A percentile compares a stretch with the other conserved stretches of the same genome.
phyloP scores from a whole-genome alignment of 2,329 filamentous ascomycete genomes.

The Trichoderma breve region DNA sequence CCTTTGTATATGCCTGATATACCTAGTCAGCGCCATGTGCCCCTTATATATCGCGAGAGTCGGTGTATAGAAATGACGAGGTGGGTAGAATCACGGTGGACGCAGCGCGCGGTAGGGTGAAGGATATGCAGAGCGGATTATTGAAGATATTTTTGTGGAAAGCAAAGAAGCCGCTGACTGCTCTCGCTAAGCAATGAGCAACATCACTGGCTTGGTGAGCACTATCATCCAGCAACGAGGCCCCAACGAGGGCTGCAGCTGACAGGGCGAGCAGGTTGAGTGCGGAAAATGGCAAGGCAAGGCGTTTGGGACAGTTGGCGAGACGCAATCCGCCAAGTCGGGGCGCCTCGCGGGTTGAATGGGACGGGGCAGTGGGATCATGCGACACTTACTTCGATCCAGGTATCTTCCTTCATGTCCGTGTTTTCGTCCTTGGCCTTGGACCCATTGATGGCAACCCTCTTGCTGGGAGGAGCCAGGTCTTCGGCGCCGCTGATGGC shows the following conservation, averaged over 20 bases:
- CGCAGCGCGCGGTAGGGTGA: slow-evolving; percentile 18
- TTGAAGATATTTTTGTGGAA: not conserved
- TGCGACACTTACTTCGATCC: slow-evolving; percentile 63
- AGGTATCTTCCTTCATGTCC: slow-evolving; percentile 58
- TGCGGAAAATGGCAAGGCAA: not conserved
- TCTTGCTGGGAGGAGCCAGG: slow-evolving; percentile 83
- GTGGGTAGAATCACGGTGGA: slow-evolving; percentile 17
- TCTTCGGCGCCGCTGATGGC: slow-evolving; percentile 78
- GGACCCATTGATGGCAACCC: slow-evolving; percentile 82
- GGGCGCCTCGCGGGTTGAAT: slow-evolving; percentile 10
- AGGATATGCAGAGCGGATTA: slow-evolving; percentile 19
- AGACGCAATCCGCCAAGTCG: not conserved
- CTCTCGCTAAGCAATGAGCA: slow-evolving; percentile 34
- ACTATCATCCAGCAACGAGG: slow-evolving; percentile 34
- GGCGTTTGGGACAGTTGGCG: not conserved
- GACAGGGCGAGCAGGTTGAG: slow-evolving; percentile 17
- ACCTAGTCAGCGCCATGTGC: slow-evolving; percentile 19
- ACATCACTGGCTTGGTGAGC: slow-evolving; percentile 40
- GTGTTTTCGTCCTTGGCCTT: slow-evolving; percentile 55
- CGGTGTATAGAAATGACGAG: slow-evolving; percentile 14
- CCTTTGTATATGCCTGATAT: slow-evolving; percentile 58
- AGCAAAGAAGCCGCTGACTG: slow-evolving; percentile 29
- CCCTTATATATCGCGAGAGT: not conserved
- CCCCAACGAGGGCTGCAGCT: slow-evolving; percentile 28
- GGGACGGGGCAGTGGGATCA: slow-evolving; percentile 27